A percentile compares a stretch with the other conserved stretches of the same genome.
phyloP scores from a whole-genome alignment of 768 basidiomycete genomes.

The Crucibulum laeve region DNA sequence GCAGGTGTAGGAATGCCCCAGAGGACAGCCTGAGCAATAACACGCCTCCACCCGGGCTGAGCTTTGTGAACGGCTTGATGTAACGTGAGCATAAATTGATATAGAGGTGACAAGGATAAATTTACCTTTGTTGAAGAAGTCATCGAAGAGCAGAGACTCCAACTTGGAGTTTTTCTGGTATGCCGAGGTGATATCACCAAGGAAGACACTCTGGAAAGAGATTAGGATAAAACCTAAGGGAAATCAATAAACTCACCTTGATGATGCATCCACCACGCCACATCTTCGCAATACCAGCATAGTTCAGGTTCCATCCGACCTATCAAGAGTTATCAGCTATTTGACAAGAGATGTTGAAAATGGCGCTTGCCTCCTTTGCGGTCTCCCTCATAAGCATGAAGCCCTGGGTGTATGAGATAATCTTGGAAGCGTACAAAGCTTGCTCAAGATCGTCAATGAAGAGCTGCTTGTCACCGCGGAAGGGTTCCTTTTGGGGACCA shows the following conservation, averaged over 20 bases:
- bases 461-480: constrained; percentile 97
- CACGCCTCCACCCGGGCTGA: constrained; percentile 97
- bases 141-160: constrained; percentile 91
- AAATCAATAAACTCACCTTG: constrained; percentile 51
- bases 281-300: constrained; percentile 96
- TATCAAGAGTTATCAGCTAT: constrained; percentile 17
- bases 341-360: background rate
- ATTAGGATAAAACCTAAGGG: background rate
- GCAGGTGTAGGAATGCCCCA: constrained; percentile 98
- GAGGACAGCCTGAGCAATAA: constrained; percentile 91
- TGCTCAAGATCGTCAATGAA: constrained; percentile 99
- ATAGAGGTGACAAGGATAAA: background rate
- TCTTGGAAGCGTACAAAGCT: constrained; percentile 98
- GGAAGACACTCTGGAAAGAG: constrained; percentile 71
- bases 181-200: constrained; percentile 87
- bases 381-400: constrained; percentile 99
- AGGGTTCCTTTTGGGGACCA: constrained; percentile 88
- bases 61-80: constrained; percentile 80
- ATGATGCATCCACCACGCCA: constrained; percentile 99
- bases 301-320: constrained; percentile 91
- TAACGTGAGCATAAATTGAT: constrained; percentile 3
- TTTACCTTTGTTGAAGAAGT: constrained; percentile 93
- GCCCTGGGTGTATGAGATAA: constrained; percentile 99
- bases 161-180: constrained; percentile 81
- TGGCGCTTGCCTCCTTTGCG: constrained; percentile 72